A percentile compares a stretch with the other conserved stretches of the same genome.
These are phyloP conservation scores for Leccinum disarticulatum DNA, from an alignment of 768 basidiomycete species.

Conservation along the genomic window DNA sequence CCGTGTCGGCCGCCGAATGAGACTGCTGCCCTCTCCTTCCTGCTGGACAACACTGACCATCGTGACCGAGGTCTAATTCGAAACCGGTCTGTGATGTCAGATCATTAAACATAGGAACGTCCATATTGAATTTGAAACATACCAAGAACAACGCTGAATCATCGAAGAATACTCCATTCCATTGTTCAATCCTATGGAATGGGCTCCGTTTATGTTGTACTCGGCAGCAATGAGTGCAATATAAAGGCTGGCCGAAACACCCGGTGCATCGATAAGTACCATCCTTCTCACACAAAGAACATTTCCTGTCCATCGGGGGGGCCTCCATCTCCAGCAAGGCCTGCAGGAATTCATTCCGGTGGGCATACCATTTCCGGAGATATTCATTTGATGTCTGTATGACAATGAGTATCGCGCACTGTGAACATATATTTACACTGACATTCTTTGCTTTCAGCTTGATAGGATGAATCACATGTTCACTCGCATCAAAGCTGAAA, in stretches of 20 bases:
- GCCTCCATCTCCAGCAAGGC: neutral
- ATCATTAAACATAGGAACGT: too few species aligned
- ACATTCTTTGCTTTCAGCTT: too few species aligned
- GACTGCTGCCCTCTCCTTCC: neutral
- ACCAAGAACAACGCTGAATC: neutral
- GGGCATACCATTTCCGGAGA: neutral
- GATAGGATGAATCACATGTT: too few species aligned
- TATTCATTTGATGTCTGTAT: neutral
- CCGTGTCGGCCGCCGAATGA: neutral
- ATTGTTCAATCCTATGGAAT: neutral
- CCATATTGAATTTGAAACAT: too few species aligned
- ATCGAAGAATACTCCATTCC: neutral
- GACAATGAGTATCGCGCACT: neutral
- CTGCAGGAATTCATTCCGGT: neutral
- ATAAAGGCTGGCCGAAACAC: neutral
- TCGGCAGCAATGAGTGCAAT: neutral
- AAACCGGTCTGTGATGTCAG: neutral
- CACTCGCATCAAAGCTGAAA: too few species aligned
- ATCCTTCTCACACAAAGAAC: neutral
- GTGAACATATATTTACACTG: too few species aligned
- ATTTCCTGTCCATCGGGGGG: neutral
- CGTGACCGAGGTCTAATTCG: neutral
- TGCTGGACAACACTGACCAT: neutral
- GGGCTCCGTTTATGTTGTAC: neutral
- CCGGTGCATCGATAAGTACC: neutral